Evolutionary conservation across 352 stramenopile species (phyloP), one percentile per base, ranked within the genome.

Genomic region (Globisporangium echinulatum): DNA sequence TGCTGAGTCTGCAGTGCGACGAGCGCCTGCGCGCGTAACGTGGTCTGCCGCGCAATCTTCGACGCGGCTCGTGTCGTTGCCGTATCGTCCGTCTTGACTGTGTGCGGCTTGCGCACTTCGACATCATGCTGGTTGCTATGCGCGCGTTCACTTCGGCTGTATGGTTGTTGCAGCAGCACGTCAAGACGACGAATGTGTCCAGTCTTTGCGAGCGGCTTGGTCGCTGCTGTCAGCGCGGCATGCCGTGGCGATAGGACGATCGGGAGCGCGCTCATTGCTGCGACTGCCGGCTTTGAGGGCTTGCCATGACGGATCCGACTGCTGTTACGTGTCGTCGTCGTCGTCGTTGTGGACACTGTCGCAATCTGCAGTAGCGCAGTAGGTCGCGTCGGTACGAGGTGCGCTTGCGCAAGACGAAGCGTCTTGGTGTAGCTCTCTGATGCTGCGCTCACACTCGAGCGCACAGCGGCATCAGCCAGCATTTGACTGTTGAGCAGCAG

Each of bases 11-110:
- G 71, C 9, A 71, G n/a, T 13, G 56, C 59, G 14, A 44, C 36
- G 11, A 77, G 57, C 11, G 52, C 54, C 48, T 62, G 54, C 9
- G 71, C 66, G 51, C 71, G 68, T 9, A 67, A 9, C 51, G 62
- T 62, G 6, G 68, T 79, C 47, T 66, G 63, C 3, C 55, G 49
- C 19, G 54, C 61, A 14, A 66, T 47, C 2, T 50, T 55, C 0
- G 58, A 14, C 15, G 36, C 54, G 33, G 25, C 2, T 10, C 14
- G 19, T 44, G 40, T 44, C 40, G 40, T 2, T 44, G 7, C 7
- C 40, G 10, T 44, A 44, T 11, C 10, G 40, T 11, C 7, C 40
- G 19, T 2, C 49, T 37, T 19, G 53, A 43, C 25, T 25, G 43
- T 25, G 19, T 25, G 19, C 19, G 19, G 19, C 19, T 25, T 25